Evolutionary conservation across 768 basidiomycete genomes (phyloP).

Genomic region (Termitomyces bulborhizus): DNA sequence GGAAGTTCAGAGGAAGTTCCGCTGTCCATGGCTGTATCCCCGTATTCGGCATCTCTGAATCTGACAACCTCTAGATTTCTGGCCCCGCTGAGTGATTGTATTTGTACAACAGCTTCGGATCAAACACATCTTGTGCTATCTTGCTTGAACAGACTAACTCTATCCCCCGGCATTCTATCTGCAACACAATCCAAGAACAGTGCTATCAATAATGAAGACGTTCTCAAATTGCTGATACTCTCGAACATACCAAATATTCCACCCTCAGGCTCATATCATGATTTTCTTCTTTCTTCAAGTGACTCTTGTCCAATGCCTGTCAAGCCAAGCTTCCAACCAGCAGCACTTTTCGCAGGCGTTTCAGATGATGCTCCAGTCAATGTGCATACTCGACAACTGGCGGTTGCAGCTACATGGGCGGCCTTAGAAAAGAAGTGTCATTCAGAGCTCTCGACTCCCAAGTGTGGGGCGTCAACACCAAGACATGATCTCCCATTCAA

Average conservation of each 20-base stretch:
- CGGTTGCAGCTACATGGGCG: conserved; percentile 8
- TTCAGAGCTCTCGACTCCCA: conserved; percentile 11
- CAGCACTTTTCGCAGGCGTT: background rate
- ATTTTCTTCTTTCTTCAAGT: background rate
- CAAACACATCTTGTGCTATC: background rate
- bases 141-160: background rate
- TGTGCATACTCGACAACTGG: background rate
- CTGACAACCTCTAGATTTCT: background rate
- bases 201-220: background rate
- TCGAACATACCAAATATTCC: background rate
- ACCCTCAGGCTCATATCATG: background rate
- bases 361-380: conserved; percentile 1
- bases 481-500: background rate
- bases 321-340: background rate
- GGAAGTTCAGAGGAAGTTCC: background rate
- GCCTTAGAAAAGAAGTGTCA: conserved; percentile 8
- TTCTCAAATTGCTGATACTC: background rate
- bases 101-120: background rate
- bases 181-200: background rate
- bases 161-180: background rate
- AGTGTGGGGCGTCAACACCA: background rate
- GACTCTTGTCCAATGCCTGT: conserved; percentile 3
- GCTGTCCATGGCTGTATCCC: background rate
- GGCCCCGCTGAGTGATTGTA: background rate
- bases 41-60: background rate